Evolutionary conservation across 2,329 filamentous ascomycete species (phyloP).

Genomic region (Dothideomycetes sp.): DNA sequence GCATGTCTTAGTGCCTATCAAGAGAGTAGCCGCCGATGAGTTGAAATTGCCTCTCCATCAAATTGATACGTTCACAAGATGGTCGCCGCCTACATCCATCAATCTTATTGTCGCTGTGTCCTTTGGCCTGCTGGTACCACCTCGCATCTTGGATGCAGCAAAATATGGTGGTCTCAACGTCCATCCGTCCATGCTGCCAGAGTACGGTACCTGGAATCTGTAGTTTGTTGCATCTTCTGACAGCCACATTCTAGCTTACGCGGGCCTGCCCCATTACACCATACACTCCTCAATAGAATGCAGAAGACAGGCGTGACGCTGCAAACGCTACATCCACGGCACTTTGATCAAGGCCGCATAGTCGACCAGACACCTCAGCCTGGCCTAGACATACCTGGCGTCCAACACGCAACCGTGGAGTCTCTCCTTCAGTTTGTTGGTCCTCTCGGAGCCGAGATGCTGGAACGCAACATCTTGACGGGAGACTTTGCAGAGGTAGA

Average conservation of each 20-base stretch:
- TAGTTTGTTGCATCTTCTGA: conserved; percentile 7
- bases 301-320: conserved; percentile 63
- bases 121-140: conserved; percentile 82
- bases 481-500: conserved; percentile 50
- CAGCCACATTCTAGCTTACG: conserved; percentile 50
- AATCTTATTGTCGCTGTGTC: conserved; percentile 88
- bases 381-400: conserved; percentile 38
- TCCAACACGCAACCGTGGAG: conserved; percentile 33
- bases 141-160: conserved; percentile 56
- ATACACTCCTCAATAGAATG: conserved; percentile 58
- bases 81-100: conserved; percentile 55
- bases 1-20: conserved; percentile 58
- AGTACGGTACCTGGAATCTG: conserved; percentile 39
- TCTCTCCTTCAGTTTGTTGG: conserved; percentile 47
- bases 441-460: conserved; percentile 55
- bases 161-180: conserved; percentile 86
- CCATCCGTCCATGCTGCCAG: conserved; percentile 81
- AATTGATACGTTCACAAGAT: conserved; percentile 71
- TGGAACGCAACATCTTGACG: conserved; percentile 53
- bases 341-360: conserved; percentile 71
- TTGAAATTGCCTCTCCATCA: conserved; percentile 60
- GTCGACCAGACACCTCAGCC: conserved; percentile 53
- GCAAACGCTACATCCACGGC: conserved; percentile 67
- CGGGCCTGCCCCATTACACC: conserved; percentile 77
- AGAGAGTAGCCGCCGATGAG: conserved; percentile 45